These are phyloP conservation scores for Ceratocystis huliohia DNA, from an alignment of 2,329 filamentous ascomycete genomes.

Conservation along the genomic window DNA sequence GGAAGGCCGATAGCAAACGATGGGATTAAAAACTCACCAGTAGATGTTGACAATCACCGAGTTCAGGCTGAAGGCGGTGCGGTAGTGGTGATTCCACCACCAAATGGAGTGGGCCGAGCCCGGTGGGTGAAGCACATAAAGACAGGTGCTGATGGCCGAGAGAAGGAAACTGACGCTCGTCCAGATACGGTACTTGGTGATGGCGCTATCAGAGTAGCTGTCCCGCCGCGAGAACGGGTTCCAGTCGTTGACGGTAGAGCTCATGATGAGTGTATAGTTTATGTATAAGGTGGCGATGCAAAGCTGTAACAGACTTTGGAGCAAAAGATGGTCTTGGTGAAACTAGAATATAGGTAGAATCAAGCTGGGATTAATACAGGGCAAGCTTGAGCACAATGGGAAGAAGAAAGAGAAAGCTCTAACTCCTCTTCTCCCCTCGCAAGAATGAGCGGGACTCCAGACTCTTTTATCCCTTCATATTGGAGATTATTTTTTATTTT, in stretches of 20 bases:
- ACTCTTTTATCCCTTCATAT: constrained; percentile 6
- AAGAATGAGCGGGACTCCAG: constrained; percentile 1
- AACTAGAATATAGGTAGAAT: neutral
- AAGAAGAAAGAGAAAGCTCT: neutral
- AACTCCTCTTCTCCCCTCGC: neutral
- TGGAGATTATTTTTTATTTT: neutral
- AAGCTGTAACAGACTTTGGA: neutral
- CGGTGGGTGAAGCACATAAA: constrained; percentile 57
- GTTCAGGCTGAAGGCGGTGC: constrained; percentile 66
- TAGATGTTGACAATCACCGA: constrained; percentile 54
- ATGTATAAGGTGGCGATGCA: neutral
- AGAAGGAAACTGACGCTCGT: constrained; percentile 64
- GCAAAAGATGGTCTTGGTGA: neutral
- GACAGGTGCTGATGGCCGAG: constrained; percentile 57
- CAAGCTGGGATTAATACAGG: neutral
- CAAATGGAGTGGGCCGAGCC: constrained; percentile 51
- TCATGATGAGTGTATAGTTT: neutral
- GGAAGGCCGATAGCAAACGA: too few relatives aligned
- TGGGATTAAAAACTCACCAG: constrained; percentile 22
- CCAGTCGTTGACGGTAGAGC: constrained; percentile 30
- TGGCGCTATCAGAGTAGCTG: constrained; percentile 44
- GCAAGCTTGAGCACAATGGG: neutral
- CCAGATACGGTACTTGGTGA: constrained; percentile 63
- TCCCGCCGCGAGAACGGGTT: constrained; percentile 68
- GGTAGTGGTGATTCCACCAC: constrained; percentile 54